Base-by-base conservation (phyloP, 2,329 filamentous ascomycete species). In the Didymella pomorum region DNA sequence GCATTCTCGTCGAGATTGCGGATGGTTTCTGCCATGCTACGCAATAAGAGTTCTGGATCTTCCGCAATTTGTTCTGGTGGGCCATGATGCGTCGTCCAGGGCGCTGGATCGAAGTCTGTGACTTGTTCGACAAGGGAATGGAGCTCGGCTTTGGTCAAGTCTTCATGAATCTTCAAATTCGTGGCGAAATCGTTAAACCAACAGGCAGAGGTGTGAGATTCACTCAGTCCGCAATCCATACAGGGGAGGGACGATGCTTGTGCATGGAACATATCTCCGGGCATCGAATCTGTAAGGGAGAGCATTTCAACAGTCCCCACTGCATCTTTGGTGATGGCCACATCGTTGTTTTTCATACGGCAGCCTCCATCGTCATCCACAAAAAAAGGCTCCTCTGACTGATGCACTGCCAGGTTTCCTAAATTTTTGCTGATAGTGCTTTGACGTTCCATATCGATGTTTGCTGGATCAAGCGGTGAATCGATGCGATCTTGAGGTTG, bases 51-150 rank as follows among this genome's bases (percentile, higher is more conserved):
- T 4, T 50, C 10, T 0, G 23, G 1, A 33, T 63, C 50, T 49
- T 69, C 66, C 10, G 57, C 52, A 1, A 55, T 47, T 7, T 52
- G 42, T 1, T 53, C 47, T 21, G 33, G 58, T 12, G 41, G 59
- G 2, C 59, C 46, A n/a, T 58, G 50, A 44, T 72, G 68, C 14
- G 52, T 47, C 9, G 62, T 71, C 68, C 66, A 69, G 11, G 64
- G 69, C 8, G 67, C 70, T 10, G 71, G 71, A 52, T 75, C 71
- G 18, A 70, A 67, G 2, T 28, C 51, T 9, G 67, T 7, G 18
- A 61, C 63, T 8, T 51, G 47, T 0, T 67, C 61, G 0, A 61
- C 50, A 29, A 73, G 56, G 3, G 29, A 20, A 11, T 58, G 56
- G 21, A 69, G 58, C 28, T 67, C 55, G 10, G 56, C 28, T 0